Evolutionary conservation across 139 green algal genomes (phyloP).

Genomic region (Trebouxia sp.): DNA sequence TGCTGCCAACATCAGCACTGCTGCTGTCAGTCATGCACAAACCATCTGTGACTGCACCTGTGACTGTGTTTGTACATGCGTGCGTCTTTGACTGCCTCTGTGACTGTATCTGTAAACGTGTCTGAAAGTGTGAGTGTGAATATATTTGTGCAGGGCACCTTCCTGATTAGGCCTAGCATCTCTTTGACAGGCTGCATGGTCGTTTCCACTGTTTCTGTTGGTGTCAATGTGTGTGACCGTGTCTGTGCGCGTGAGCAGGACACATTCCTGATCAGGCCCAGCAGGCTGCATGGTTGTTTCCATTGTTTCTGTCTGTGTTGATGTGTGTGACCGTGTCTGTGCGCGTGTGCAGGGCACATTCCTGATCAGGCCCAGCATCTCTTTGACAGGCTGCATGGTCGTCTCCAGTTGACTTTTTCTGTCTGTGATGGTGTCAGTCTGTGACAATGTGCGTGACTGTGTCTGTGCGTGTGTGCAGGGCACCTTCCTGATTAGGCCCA

Average conservation of each 20-base stretch:
- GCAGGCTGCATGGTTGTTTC: conserved; percentile 12
- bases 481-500: conserved; percentile 29
- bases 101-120: neutral
- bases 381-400: neutral
- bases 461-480: neutral
- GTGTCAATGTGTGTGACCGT: neutral
- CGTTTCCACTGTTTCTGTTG: neutral
- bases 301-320: neutral
- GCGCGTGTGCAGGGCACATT: neutral
- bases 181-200: conserved; percentile 6
- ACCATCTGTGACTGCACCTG: too few species aligned
- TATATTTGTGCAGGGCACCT: conserved; percentile 31
- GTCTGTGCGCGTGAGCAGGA: conserved; percentile 10
- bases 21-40: too few species aligned
- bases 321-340: neutral
- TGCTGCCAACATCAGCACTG: too few species aligned
- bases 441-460: neutral
- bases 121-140: neutral
- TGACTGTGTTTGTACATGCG: too few species aligned
- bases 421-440: neutral
- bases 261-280: neutral
- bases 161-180: conserved; percentile 26
- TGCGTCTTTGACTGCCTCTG: too few species aligned
- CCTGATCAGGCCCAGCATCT: neutral
- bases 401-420: neutral